Evolutionary conservation across 495 filamentous ascomycete species (phyloP).

Genomic region (Penicillium roqueforti): DNA sequence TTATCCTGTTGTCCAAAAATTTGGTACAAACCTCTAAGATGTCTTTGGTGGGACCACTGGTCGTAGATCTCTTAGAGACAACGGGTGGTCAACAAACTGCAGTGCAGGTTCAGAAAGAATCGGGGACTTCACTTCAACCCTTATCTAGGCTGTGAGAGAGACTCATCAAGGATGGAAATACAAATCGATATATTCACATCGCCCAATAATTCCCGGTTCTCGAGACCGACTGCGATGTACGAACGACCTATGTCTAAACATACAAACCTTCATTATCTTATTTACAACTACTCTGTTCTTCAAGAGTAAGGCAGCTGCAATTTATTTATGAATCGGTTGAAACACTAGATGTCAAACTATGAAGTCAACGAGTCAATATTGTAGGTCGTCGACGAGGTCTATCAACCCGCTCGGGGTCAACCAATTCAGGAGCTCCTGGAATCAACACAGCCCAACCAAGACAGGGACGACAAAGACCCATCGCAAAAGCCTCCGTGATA

Average conservation of each 20-base stretch:
- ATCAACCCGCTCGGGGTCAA: background rate
- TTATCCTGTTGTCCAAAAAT: conserved; percentile 48
- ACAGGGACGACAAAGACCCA: conserved; percentile 6
- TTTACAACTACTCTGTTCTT: background rate
- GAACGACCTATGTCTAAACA: background rate
- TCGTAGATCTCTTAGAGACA: conserved; percentile 36
- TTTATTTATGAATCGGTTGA: background rate
- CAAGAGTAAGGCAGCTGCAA: background rate
- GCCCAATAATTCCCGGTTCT: background rate
- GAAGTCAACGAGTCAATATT: background rate
- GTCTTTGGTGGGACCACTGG: conserved; percentile 49
- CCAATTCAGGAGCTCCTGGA: background rate
- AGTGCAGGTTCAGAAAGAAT: background rate
- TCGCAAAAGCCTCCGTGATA: background rate
- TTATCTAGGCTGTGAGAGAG: background rate
- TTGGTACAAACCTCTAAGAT: conserved; percentile 56
- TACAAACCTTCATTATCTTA: background rate
- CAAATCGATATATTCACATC: background rate
- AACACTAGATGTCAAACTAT: background rate
- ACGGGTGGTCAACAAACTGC: conserved; percentile 25
- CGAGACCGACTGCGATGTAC: background rate
- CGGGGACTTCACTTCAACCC: background rate
- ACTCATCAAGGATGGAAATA: background rate
- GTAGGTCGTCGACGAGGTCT: background rate
- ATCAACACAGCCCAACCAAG: conserved; percentile 3